Evolutionary conservation across 1,284 basidiomycete genomes (phyloP), one percentile per base, ranked within the genome.

Genomic region (Abortiporus biennis): DNA sequence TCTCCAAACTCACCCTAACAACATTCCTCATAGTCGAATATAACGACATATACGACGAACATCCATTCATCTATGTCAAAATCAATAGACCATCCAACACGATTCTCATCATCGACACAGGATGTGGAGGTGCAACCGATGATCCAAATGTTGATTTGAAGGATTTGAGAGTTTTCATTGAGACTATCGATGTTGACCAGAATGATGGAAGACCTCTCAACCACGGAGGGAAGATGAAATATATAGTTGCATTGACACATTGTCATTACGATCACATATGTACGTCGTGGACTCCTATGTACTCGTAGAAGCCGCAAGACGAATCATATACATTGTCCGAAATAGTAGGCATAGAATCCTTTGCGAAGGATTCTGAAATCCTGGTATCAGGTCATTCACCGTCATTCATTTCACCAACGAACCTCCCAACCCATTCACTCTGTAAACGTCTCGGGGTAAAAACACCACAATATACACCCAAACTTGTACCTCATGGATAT

Each of bases 201-300:
- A 76, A 76, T 48, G 59, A 48, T 6, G 63, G 59, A 11, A 44
- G 46, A 21, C 65, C 74, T 16, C 55, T 78, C 45, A 78, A 78
- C 47, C 56, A 56, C 30, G 57, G 52, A 3, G 66, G 66, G 3
- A 53, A 43, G 27, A 53, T 71, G 63, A 52, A 55, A 24, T 78
- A 78, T 46, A 51, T 72, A 19, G 64, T 77, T 5, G 68, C 70
- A 12, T 59, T 67, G 33, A 75, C 66, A 17, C 76, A 78, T 54
- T 76, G 72, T 43, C 75, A 77, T 46, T 76, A 76, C 47, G 75
- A 78, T 49, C 75, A 77, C 50, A 78, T 78, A 32, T 58, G 74
- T 77, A 56, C 44, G 72, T 58, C 30, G 17, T 29, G 12, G n/a
- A 1, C 3, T 23, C 25, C 36, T 11, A 27, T 38, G 21, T 6